Conservation (phyloP, 345 rosid species). For the Acer negundo region DNA sequence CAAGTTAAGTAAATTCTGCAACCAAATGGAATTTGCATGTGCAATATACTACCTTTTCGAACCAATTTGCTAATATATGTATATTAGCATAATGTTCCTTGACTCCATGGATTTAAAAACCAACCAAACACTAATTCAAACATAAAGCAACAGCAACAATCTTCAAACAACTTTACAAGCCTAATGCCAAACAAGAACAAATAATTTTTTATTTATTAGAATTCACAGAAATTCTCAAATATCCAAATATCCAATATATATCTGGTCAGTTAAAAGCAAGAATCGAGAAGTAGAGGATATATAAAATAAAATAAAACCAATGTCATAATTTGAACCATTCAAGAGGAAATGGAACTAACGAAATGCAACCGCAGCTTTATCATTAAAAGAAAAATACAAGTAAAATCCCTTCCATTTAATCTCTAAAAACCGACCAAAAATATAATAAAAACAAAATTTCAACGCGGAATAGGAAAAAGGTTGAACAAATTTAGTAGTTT, state of each 20-base stretch:
- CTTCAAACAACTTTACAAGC: neutral
- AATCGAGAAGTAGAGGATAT: neutral
- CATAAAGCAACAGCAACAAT: neutral
- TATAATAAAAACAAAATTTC: neutral
- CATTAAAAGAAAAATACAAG: neutral
- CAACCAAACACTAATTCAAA: neutral
- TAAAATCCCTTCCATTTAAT: neutral
- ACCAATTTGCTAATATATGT: neutral
- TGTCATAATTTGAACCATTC: neutral
- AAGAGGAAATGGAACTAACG: neutral
- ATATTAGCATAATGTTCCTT: conserved; percentile 11
- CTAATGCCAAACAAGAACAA: neutral
- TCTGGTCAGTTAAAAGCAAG: neutral
- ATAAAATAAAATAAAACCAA: neutral
- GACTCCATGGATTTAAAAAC: no score
- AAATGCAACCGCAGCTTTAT: neutral
- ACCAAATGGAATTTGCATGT: conserved; percentile 16
- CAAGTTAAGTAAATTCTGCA: conserved; percentile 28
- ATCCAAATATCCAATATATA: neutral
- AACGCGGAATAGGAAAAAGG: neutral
- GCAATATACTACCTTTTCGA: conserved; percentile 10
- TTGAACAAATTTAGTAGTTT: no score
- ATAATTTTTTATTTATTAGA: neutral
- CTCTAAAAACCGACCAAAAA: neutral
- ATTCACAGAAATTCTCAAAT: no score